Percentiles rank a stretch among this genome's conserved stretches.
phyloP scores from a whole-genome alignment of 768 basidiomycete genomes.

The Royoungia palumana region DNA sequence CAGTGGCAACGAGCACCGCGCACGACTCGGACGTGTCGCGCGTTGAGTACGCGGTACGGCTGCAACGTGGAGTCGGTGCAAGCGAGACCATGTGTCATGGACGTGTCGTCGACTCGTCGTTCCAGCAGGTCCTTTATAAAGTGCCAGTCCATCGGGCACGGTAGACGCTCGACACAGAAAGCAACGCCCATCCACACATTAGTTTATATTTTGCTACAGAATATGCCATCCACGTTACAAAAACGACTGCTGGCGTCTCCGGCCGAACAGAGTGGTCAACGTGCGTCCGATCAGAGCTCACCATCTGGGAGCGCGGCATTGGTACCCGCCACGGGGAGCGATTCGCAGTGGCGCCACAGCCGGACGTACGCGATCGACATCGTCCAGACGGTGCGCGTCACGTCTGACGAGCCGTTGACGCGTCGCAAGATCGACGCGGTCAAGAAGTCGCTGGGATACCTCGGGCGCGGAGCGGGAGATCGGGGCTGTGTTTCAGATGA shows the following conservation, averaged over 20 bases:
- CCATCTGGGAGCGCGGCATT: neutral
- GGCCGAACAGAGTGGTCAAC: slow-evolving; percentile 6
- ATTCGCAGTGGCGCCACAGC: slow-evolving; percentile 1
- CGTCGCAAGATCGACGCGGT: slow-evolving; percentile 26
- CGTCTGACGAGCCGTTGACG: slow-evolving; percentile 27
- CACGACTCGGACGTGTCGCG: slow-evolving; percentile 17
- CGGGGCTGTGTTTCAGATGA: slow-evolving; percentile 30
- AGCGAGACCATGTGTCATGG: slow-evolving; percentile 18
- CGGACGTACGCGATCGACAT: slow-evolving; percentile 29
- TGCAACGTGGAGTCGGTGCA: slow-evolving; percentile 17
- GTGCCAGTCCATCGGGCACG: slow-evolving; percentile 1
- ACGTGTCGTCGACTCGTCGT: slow-evolving; percentile 11
- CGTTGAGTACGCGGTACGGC: slow-evolving; percentile 13
- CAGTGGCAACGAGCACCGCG: slow-evolving; percentile 8
- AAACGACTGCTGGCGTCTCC: slow-evolving; percentile 14
- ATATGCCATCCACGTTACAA: slow-evolving; percentile 20
- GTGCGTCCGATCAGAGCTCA: slow-evolving; percentile 9
- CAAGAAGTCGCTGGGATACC: slow-evolving; percentile 26
- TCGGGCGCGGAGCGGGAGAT: slow-evolving; percentile 24
- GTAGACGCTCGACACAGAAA: neutral
- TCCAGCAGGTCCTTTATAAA: slow-evolving; percentile 21
- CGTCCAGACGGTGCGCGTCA: slow-evolving; percentile 29
- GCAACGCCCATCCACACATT: neutral
- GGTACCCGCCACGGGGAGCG: neutral
- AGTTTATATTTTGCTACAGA: neutral